Evolutionary conservation across 495 filamentous ascomycete genomes (phyloP), one percentile per base, ranked within the genome.

Genomic region (Tuber magnatum): DNA sequence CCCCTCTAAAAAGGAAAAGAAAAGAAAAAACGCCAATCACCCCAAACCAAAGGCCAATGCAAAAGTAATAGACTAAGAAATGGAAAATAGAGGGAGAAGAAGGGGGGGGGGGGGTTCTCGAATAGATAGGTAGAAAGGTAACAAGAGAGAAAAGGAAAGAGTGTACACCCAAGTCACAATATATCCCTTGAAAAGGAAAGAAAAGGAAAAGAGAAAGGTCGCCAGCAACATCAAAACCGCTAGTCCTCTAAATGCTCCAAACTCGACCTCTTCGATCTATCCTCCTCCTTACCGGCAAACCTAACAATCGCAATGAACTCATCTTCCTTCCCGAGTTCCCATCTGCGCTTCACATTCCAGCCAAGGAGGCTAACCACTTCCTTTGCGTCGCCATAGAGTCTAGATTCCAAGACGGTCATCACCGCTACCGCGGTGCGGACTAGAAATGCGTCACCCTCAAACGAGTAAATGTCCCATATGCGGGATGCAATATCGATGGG

Each of bases 391-490:
- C 89, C 88, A 74, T 90, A 90, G 3, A 92, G 82, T 77, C 87
- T 89, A 0, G 87, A 81, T 80, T 93, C 91, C 40, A 93, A 82
- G 70, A 84, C 84, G 18, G 71, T 80, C 48, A 85, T 70, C 44
- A 93, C 82, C 5, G 91, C 95, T 8, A 97, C 89, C 0, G 89
- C 92, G 0, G 92, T 90, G 3, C 94, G 88, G 38, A 97, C 89
- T 18, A 97, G 86, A 22, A 93, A 87, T 14, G 88, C 87, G 79
- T 98, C 95, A 4, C 94, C 94, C 82, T 99, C 95, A 75, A 98
- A 97, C 3, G 94, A 91, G 85, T 93, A 95, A 40, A 97, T 92
- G 81, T 99, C 95, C 93, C 93, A 97, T 6, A 98, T 85, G 18
- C 95, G 87, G 42, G 90, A 90, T 20, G 89, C 89, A 72, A 91